A percentile compares a stretch with the other conserved stretches of the same genome.
These are phyloP conservation scores for Colletotrichum sp. DNA, from an alignment of 2,329 filamentous ascomycete genomes.

Conservation along the genomic window DNA sequence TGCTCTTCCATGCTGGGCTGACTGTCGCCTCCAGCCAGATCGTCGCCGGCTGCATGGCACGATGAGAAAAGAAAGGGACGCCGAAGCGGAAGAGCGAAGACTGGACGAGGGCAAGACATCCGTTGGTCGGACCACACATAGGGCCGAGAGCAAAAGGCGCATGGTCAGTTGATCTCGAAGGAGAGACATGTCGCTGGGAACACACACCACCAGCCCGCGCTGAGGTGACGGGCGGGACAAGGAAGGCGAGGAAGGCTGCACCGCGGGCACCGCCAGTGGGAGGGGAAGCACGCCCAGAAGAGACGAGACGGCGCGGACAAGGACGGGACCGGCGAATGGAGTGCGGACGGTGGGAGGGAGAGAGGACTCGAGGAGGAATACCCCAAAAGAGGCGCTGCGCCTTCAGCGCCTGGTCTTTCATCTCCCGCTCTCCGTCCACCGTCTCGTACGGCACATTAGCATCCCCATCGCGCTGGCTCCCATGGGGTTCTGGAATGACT, in stretches of 20 bases:
- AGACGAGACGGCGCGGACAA: background rate
- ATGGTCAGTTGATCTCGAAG: slow-evolving; percentile 12
- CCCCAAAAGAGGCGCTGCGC: background rate
- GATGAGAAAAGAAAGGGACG: background rate
- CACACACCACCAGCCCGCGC: background rate
- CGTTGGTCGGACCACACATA: slow-evolving; percentile 6
- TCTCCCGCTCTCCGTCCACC: background rate
- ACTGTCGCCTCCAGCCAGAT: background rate
- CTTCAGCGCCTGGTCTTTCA: slow-evolving; percentile 2
- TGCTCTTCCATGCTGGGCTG: background rate
- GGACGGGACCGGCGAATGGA: background rate
- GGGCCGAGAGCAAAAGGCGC: slow-evolving; percentile 10
- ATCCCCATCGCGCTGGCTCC: background rate
- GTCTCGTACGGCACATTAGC: background rate
- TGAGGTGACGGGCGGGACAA: background rate
- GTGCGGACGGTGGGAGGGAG: background rate
- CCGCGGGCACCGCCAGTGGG: background rate
- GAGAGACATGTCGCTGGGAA: slow-evolving; percentile 15
- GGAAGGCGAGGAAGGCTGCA: background rate
- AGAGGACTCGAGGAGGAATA: background rate
- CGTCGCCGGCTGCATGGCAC: background rate
- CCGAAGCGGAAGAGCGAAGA: slow-evolving; percentile 2
- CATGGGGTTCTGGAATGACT: slow-evolving; percentile 19
- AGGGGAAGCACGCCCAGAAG: background rate
- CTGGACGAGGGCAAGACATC: slow-evolving; percentile 8